A percentile compares a stretch with the other conserved stretches of the same genome.
Conservation (phyloP, 371 early-diverging fungal genomes). For the Basidiobolus meristosporus region DNA sequence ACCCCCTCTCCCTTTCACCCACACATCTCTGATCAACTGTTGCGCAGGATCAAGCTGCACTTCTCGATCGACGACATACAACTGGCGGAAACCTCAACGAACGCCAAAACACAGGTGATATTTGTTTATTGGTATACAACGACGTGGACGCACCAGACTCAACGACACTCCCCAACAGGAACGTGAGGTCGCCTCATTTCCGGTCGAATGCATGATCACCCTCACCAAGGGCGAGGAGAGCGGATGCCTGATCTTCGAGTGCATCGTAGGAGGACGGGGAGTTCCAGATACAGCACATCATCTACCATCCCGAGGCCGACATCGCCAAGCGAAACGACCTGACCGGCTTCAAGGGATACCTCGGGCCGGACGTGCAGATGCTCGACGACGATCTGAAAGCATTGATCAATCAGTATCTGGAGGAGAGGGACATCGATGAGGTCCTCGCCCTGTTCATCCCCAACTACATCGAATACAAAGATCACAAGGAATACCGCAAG, state of each 20-base stretch:
- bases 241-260: conserved; percentile 63
- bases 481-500: conserved; percentile 74
- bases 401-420: conserved; percentile 60
- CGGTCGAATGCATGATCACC: no score
- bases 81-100: conserved; percentile 34
- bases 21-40: no score
- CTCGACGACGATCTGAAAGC: conserved; percentile 71
- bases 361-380: conserved; percentile 81
- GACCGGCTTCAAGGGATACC: conserved; percentile 69
- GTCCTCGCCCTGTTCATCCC: conserved; percentile 69
- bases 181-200: no score
- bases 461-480: conserved; percentile 80
- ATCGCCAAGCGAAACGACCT: conserved; percentile 61
- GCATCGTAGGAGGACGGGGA: conserved; percentile 65
- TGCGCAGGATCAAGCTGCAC: conserved; percentile 33
- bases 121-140: no score
- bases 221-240: conserved; percentile 11
- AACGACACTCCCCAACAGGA: no score
- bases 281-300: conserved; percentile 66
- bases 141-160: no score
- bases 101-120: conserved; percentile 51
- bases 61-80: conserved; percentile 77
- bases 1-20: no score
- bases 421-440: conserved; percentile 71
- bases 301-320: conserved; percentile 43